Base-by-base conservation (phyloP, 129 eudicot genomes). In the Gnaphalium uliginosum region DNA sequence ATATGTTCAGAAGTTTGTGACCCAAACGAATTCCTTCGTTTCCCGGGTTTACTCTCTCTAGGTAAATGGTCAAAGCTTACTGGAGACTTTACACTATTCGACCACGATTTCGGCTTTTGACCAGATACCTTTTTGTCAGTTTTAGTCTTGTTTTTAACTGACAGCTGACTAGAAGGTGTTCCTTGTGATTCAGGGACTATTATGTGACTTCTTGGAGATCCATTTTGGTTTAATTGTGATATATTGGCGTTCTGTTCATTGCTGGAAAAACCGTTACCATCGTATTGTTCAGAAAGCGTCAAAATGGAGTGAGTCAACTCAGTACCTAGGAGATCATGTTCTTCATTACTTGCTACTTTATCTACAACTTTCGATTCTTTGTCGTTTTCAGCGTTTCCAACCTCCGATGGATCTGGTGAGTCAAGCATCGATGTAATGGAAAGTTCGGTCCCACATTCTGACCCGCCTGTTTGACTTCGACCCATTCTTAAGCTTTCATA, bases 361-460 rank as follows among this genome's bases (percentile, higher is more conserved):
- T 83, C 86, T 56, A 77, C 54, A 62, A 39, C 63, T 73, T 78
- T 39, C 5, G 50, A n/a, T 64, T 85, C 86, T 48, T 65, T 80
- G 51, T 81, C 84, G 24, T 35, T n/a, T 46, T 85, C 83, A 18
- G 56, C 66, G 63, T 66, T 85, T 81, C 71, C 96, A 80, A 33
- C 70, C 41, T 86, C 96, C 26, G 85, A 88, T 57, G 83, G 83
- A 71, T 90, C 92, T 22, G 96, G 96, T 71, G 98, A 90, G 82
- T 90, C 96, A n/a, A 93, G 95, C 77, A 93, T 86, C 4, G 96
- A 93, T 43, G 96, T 74, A 59, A 90, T 81, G 21, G 98, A 93
- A 60, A 93, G 90, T 82, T 88, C 98, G 4, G 98, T 93, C 56
- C 96, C 96, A 84, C 88, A 86, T 59, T 93, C 98, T 4, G 98